Evolutionary conservation across 2,329 filamentous ascomycete species (phyloP).

Genomic region (Paecilomyces formosus): DNA sequence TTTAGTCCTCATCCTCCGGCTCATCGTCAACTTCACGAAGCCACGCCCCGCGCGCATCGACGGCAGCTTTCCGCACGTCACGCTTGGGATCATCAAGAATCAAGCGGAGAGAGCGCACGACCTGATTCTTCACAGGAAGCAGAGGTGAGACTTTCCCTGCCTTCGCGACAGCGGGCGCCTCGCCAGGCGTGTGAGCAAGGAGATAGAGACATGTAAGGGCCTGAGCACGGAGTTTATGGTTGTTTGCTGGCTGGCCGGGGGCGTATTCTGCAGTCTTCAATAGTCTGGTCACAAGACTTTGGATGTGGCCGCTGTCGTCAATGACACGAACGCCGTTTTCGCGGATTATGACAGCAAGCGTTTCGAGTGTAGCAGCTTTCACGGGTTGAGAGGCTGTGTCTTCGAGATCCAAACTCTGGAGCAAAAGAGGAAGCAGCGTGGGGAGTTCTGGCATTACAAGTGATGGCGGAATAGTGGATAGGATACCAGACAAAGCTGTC

Average conservation of each 20-base stretch:
- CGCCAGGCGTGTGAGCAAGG: constrained; percentile 23
- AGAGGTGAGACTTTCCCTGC: constrained; percentile 36
- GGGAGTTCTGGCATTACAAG: constrained; percentile 54
- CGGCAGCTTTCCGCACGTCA: constrained; percentile 55
- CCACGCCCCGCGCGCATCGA: constrained; percentile 56
- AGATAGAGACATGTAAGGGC: constrained; percentile 31
- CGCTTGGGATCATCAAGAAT: constrained; percentile 58
- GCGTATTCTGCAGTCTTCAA: constrained; percentile 38
- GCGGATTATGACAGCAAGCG: constrained; percentile 50
- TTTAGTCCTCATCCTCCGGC: constrained; percentile 47
- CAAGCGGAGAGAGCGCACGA: constrained; percentile 47
- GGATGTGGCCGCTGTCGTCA: constrained; percentile 47
- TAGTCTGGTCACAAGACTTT: constrained; percentile 50
- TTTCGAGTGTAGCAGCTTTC: constrained; percentile 54
- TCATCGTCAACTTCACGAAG: constrained; percentile 51
- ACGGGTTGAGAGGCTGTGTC: constrained; percentile 41
- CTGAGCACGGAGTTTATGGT: constrained; percentile 23
- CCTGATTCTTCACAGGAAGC: constrained; percentile 49
- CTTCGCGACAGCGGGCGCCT: constrained; percentile 16
- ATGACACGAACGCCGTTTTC: constrained; percentile 48
- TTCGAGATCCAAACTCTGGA: constrained; percentile 55
- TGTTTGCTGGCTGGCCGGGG: constrained; percentile 10
- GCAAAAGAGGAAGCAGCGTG: constrained; percentile 51
- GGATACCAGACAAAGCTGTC: constrained; percentile 54
- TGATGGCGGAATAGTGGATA: constrained; percentile 52